Conservation (phyloP, 441 rosid species). For the Hypseocharis bilobata region DNA sequence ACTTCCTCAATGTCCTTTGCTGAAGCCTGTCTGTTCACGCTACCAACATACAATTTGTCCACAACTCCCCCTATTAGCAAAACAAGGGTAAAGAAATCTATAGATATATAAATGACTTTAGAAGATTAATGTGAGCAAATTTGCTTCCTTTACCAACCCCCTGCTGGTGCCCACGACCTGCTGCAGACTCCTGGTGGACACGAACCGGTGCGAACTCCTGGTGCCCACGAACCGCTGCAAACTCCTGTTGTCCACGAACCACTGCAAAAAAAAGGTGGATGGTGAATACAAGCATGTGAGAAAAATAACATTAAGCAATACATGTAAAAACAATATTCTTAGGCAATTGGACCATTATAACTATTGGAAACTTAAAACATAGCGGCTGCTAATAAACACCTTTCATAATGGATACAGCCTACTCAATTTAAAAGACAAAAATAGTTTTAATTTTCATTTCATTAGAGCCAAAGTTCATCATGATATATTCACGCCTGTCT, state of each 20-base stretch:
- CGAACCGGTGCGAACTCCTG: background rate
- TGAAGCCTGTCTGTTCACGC: slow-evolving; percentile 58
- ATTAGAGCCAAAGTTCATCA: no score
- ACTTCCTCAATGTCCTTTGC: slow-evolving; percentile 64
- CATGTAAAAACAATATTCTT: background rate
- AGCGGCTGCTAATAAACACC: no score
- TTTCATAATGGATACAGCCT: no score
- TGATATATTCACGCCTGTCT: no score
- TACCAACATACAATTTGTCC: slow-evolving; percentile 68
- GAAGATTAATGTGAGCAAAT: background rate
- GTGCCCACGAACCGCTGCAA: background rate
- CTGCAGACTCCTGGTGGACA: background rate
- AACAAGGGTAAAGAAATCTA: slow-evolving; percentile 5
- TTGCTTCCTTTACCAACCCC: slow-evolving; percentile 2
- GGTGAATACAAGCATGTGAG: background rate
- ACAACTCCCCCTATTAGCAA: slow-evolving; percentile 33
- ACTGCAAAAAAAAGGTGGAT: background rate
- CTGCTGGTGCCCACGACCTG: background rate
- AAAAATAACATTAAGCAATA: background rate
- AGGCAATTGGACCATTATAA: background rate
- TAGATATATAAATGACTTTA: slow-evolving; percentile 11
- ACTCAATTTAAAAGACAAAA: no score
- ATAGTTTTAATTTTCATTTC: no score
- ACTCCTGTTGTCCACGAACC: no score
- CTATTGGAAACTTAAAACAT: background rate